These are phyloP conservation scores for Leishmania amazonensis DNA, from an alignment of 208 protist genomes.

Conservation along the genomic window DNA sequence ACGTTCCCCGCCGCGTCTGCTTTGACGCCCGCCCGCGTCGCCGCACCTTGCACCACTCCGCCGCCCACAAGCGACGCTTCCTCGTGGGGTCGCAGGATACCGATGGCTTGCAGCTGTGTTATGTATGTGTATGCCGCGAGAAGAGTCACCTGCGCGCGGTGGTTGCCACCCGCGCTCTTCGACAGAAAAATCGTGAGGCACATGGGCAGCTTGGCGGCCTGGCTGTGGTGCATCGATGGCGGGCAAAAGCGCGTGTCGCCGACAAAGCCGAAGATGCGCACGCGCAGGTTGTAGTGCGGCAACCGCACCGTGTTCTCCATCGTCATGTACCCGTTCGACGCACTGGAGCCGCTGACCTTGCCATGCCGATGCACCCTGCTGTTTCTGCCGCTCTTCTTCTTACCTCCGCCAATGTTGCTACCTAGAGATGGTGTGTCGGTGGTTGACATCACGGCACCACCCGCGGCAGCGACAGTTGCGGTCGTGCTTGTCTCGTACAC, in stretches of 20 bases:
- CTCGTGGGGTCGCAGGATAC: constrained; percentile 24
- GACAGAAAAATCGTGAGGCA: constrained; percentile 56
- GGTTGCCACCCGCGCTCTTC: constrained; percentile 59
- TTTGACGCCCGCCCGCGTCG: background rate
- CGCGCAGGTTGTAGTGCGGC: constrained; percentile 38
- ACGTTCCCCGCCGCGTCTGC: background rate
- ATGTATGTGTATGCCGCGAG: constrained; percentile 63
- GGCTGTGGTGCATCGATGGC: constrained; percentile 31
- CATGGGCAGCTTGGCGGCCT: constrained; percentile 38
- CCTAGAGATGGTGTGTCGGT: background rate
- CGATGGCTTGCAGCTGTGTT: constrained; percentile 48
- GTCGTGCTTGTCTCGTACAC: constrained; percentile 35
- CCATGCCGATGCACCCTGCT: constrained; percentile 12
- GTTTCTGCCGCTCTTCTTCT: constrained; percentile 1
- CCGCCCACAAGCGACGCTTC: background rate
- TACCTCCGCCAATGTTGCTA: constrained; percentile 1
- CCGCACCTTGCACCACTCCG: background rate
- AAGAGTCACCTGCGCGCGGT: constrained; percentile 46
- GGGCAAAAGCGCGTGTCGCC: constrained; percentile 57
- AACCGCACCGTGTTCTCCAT: constrained; percentile 47
- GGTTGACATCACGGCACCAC: background rate
- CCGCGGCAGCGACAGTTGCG: background rate
- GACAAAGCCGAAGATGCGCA: constrained; percentile 67
- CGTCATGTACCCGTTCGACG: constrained; percentile 32
- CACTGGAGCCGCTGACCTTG: constrained; percentile 4